These are phyloP conservation scores for Backusella mclennaniae DNA, from an alignment of 192 early-diverging fungal genomes.

Conservation along the genomic window DNA sequence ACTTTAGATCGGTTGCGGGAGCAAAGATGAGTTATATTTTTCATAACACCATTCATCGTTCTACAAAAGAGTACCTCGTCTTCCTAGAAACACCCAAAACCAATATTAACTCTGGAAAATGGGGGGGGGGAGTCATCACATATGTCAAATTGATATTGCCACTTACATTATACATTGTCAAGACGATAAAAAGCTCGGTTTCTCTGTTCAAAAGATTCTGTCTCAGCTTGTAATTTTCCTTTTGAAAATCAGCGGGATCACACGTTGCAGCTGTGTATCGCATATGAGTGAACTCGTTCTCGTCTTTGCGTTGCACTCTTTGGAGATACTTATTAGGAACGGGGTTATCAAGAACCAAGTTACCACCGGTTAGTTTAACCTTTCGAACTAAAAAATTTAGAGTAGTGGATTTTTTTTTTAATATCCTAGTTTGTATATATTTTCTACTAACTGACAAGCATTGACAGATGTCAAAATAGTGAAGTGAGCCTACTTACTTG, in stretches of 20 bases:
- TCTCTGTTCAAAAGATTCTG: slow-evolving; percentile 52
- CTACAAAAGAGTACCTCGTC: slow-evolving; percentile 89
- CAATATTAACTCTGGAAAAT: not conserved
- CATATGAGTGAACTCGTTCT: slow-evolving; percentile 73
- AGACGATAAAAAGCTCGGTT: slow-evolving; percentile 68
- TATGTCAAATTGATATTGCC: not conserved
- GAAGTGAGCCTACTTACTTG: slow-evolving; percentile 23
- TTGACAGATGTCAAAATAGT: not conserved
- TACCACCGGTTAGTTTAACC: slow-evolving; percentile 70
- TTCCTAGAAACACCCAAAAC: slow-evolving; percentile 49
- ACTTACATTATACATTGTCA: slow-evolving; percentile 73
- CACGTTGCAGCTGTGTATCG: slow-evolving; percentile 73
- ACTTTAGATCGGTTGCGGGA: slow-evolving; percentile 57
- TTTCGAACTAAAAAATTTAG: slow-evolving; percentile 21
- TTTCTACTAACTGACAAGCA: not conserved
- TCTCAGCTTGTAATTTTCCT: slow-evolving; percentile 58
- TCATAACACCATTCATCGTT: slow-evolving; percentile 84
- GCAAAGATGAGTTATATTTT: slow-evolving; percentile 82
- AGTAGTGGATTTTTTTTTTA: not conserved
- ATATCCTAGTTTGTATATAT: not conserved
- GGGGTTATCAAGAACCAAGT: slow-evolving; percentile 67
- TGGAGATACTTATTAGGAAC: slow-evolving; percentile 59
- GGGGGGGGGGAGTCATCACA: no score
- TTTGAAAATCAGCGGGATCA: slow-evolving; percentile 64
- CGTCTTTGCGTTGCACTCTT: slow-evolving; percentile 46